Conservation (phyloP, 768 basidiomycete species). For the Phaeotremella skinneri region DNA sequence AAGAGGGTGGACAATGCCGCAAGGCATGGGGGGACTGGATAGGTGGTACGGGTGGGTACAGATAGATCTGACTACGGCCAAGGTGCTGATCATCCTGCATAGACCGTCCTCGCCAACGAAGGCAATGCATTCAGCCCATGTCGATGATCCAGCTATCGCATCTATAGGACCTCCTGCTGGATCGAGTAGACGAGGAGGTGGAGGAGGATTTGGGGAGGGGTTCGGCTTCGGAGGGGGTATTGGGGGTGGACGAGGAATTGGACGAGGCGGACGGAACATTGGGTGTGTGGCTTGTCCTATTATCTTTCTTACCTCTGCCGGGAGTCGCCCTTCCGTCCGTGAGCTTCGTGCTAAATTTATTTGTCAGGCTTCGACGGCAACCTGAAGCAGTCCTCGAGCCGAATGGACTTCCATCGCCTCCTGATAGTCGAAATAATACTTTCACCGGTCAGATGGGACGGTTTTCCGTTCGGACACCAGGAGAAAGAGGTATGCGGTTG, state of each 20-base stretch:
- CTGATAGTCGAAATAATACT: constrained; percentile 13
- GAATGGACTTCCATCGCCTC: constrained; percentile 15
- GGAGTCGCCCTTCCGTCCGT: too few species aligned
- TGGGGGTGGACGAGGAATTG: constrained; percentile 29
- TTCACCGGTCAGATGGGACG: constrained; percentile 33
- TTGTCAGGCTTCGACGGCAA: constrained; percentile 24
- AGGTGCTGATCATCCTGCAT: background rate
- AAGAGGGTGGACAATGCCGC: constrained; percentile 14
- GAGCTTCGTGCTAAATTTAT: constrained; percentile 10
- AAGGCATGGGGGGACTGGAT: constrained; percentile 21
- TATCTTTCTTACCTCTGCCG: background rate
- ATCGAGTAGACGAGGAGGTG: constrained; percentile 7
- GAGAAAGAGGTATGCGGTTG: constrained; percentile 8
- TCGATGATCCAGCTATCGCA: constrained; percentile 43
- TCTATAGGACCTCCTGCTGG: constrained; percentile 27
- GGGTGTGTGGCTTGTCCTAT: constrained; percentile 18
- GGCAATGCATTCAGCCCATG: background rate
- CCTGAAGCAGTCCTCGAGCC: constrained; percentile 13
- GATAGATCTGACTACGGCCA: background rate
- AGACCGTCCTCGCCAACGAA: background rate
- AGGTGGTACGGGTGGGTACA: constrained; percentile 40
- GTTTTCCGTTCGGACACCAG: constrained; percentile 17
- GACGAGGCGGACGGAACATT: constrained; percentile 28
- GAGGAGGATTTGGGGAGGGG: constrained; percentile 40
- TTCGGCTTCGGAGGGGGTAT: constrained; percentile 46